Evolutionary conservation across 2,329 filamentous ascomycete genomes (phyloP).

Genomic region (Exophiala sideris): DNA sequence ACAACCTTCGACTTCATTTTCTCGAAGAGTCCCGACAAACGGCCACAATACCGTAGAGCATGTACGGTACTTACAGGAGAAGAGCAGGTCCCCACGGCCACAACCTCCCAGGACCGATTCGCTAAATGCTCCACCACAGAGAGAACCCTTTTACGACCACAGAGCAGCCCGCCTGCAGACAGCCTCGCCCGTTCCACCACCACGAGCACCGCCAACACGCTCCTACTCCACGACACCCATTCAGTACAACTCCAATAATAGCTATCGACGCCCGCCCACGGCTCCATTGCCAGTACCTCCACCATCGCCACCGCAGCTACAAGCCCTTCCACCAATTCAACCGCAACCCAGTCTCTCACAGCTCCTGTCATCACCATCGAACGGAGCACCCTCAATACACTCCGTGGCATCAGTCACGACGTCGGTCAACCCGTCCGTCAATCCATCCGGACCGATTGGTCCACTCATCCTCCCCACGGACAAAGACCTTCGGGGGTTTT

Average conservation of each 20-base stretch:
- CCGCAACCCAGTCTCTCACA: background rate
- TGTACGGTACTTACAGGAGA: conserved; percentile 19
- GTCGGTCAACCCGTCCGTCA: background rate
- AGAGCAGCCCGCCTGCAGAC: no score
- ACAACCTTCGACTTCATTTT: conserved; percentile 16
- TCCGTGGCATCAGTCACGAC: conserved; percentile 4
- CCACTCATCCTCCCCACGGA: conserved; percentile 32
- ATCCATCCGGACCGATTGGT: background rate
- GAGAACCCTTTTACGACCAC: background rate
- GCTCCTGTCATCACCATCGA: background rate
- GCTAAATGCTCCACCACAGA: background rate
- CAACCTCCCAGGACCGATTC: conserved; percentile 16
- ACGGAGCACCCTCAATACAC: conserved; percentile 1
- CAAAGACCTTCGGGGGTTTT: conserved; percentile 40
- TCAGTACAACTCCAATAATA: no score
- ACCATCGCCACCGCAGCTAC: background rate
- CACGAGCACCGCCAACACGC: no score
- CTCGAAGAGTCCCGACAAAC: conserved; percentile 6
- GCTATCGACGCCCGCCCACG: background rate
- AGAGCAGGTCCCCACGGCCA: conserved; percentile 11
- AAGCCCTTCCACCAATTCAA: background rate
- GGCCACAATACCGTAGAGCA: conserved; percentile 13
- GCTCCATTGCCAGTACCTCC: conserved; percentile 1
- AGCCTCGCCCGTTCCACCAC: no score
- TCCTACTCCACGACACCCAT: no score